Conservation (phyloP, 2,329 filamentous ascomycete genomes). For the Neofusicoccum sp. region DNA sequence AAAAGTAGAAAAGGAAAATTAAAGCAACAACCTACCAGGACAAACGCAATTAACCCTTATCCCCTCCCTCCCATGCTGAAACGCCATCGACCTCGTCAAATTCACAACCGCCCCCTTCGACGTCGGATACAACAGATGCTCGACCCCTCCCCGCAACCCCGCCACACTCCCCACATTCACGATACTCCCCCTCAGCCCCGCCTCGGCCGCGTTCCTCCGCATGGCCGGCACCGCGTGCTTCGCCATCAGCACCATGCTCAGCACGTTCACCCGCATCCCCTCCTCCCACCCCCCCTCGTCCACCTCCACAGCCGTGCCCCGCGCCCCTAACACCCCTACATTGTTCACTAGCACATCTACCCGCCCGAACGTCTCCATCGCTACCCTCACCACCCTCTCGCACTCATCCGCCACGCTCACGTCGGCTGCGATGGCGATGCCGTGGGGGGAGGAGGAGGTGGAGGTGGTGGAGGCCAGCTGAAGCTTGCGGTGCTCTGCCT, state of each 20-base stretch:
- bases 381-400: too few relatives aligned
- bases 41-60: constrained; percentile 58
- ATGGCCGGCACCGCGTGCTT: constrained; percentile 63
- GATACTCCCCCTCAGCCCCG: constrained; percentile 48
- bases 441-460: constrained; percentile 43
- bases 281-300: constrained; percentile 59
- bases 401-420: too few relatives aligned
- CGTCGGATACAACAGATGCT: constrained; percentile 54
- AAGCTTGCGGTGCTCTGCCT: constrained; percentile 31
- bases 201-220: constrained; percentile 50
- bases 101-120: constrained; percentile 56
- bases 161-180: constrained; percentile 65
- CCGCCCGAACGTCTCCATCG: constrained; percentile 45
- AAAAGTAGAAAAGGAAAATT: neutral
- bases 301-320: constrained; percentile 60
- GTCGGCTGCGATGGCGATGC: too few relatives aligned
- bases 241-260: constrained; percentile 64
- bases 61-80: constrained; percentile 51
- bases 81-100: constrained; percentile 57
- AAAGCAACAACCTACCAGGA: constrained; percentile 38
- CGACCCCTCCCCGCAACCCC: constrained; percentile 55
- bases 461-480: constrained; percentile 50
- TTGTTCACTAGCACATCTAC: constrained; percentile 65
- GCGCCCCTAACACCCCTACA: constrained; percentile 60
- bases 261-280: constrained; percentile 61